phyloP scores from a whole-genome alignment of 371 early-diverging fungal species.

The Quaeritorhiza haematococci region DNA sequence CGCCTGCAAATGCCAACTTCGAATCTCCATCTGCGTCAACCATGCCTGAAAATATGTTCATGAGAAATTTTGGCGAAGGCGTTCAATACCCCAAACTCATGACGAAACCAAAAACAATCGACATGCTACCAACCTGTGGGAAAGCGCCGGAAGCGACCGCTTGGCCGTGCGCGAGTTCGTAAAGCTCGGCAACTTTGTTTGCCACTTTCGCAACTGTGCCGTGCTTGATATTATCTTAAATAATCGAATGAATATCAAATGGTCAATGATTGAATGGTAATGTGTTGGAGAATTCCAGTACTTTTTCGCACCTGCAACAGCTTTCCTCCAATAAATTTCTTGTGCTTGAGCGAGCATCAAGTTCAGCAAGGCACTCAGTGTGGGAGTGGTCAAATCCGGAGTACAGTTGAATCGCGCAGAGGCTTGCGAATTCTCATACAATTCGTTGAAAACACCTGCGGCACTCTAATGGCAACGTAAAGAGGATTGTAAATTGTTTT shows the following conservation, averaged over 20 bases:
- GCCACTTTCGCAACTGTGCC: constrained; percentile 73
- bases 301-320: constrained; percentile 38
- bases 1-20: constrained; percentile 65
- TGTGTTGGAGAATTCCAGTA: too few species aligned
- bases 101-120: neutral
- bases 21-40: constrained; percentile 62
- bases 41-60: constrained; percentile 38
- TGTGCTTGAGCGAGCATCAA: constrained; percentile 88
- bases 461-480: constrained; percentile 60
- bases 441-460: constrained; percentile 73
- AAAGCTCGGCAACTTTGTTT: constrained; percentile 62
- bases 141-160: constrained; percentile 30
- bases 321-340: constrained; percentile 80
- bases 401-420: constrained; percentile 52
- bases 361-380: constrained; percentile 58
- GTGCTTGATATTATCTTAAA: too few species aligned
- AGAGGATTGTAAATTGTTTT: neutral
- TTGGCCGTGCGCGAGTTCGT: constrained; percentile 59
- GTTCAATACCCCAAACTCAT: neutral
- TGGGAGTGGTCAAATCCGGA: constrained; percentile 23
- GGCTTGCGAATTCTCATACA: too few species aligned
- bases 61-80: neutral
- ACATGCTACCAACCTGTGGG: constrained; percentile 15
- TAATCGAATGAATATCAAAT: too few species aligned
- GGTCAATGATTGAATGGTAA: too few species aligned